Percentiles rank a stretch among this genome's conserved stretches.
Conservation (phyloP, 169 alveolate species). For the Amoebophrya sp. region DNA sequence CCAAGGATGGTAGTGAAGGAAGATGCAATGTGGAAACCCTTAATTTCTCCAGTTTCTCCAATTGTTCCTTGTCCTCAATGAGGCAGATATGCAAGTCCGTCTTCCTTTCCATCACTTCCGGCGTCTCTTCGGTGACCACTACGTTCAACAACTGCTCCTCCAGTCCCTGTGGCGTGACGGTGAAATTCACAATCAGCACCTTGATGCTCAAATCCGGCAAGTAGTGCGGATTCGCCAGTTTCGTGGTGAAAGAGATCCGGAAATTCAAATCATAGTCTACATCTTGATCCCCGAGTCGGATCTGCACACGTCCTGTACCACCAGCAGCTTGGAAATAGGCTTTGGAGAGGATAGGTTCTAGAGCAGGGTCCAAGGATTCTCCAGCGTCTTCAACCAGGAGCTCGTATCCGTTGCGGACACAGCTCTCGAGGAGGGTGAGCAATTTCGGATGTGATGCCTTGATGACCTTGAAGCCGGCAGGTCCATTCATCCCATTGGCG, state of each 20-base stretch:
- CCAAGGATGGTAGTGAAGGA: constrained; percentile 63
- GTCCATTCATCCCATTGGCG: too few species aligned
- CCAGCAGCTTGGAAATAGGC: constrained; percentile 55
- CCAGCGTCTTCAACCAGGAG: constrained; percentile 74
- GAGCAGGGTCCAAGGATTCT: constrained; percentile 70
- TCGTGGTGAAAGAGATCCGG: constrained; percentile 79
- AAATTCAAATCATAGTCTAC: constrained; percentile 58
- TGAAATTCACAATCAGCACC: constrained; percentile 83
- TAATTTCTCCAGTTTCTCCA: constrained; percentile 76
- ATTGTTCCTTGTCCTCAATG: constrained; percentile 72
- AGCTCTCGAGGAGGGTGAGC: constrained; percentile 68
- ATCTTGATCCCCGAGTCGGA: constrained; percentile 66
- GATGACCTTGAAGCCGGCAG: not conserved
- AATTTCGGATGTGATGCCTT: constrained; percentile 68
- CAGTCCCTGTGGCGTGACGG: constrained; percentile 86
- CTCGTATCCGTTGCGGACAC: constrained; percentile 75
- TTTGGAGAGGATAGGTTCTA: constrained; percentile 69
- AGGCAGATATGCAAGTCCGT: constrained; percentile 73
- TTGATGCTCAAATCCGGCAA: constrained; percentile 90
- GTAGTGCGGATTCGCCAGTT: constrained; percentile 89
- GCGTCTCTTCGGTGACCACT: constrained; percentile 81
- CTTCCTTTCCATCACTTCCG: constrained; percentile 78
- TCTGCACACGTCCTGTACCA: too few species aligned
- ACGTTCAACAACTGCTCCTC: constrained; percentile 83
- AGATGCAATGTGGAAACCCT: too few species aligned